Base-by-base conservation (phyloP, 305 asterid genomes). In the Stenogyne calaminthoides region DNA sequence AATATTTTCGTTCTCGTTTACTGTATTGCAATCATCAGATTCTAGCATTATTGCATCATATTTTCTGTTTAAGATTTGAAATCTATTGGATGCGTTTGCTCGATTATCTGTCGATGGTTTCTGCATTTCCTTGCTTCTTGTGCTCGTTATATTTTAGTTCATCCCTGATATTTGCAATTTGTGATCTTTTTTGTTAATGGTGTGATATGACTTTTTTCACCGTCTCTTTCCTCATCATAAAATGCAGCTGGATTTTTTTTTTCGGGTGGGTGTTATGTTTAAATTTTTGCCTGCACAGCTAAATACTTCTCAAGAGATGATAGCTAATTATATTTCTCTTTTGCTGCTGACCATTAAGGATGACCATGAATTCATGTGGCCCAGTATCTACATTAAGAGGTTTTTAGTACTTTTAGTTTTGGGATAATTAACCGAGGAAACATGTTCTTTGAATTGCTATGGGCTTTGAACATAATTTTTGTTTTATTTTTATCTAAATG, bases 1-100 rank as follows among this genome's bases (percentile, higher is more conserved):
- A 46, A 75, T 49, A 15, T 49, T 49, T n/a, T 15, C 56, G 6
- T 15, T 15, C 56, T 49, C 22, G 2, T 49, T 49, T 49, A 49
- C 56, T 49, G 56, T 1, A 15, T n/a, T 47, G 1, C 7, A 4
- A 14, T 47, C 54, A 47, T 47, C 4, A n/a, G 54, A 47, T 47
- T 47, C 18, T 47, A 47, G 16, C 51, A 44, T 44, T 44, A 11
- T 37, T 9, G 14, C 52, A 12, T 44, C 52, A 44, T 44, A 18
- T 11, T 44, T 11, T 80, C 52, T 76, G 15, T 64, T 51, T 74
- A 18, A 69, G 57, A 18, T 59, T 32, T 49, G 15, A 9, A 14
- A 16, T 10, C 16, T 44, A 44, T 16, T 55, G 32, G 16, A 20
- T 42, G 47, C 40, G 4, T 63, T 49, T 9, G 14, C 29, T 12